Evolutionary conservation across 768 basidiomycete genomes (phyloP).

Genomic region (Dentipellis fragilis): DNA sequence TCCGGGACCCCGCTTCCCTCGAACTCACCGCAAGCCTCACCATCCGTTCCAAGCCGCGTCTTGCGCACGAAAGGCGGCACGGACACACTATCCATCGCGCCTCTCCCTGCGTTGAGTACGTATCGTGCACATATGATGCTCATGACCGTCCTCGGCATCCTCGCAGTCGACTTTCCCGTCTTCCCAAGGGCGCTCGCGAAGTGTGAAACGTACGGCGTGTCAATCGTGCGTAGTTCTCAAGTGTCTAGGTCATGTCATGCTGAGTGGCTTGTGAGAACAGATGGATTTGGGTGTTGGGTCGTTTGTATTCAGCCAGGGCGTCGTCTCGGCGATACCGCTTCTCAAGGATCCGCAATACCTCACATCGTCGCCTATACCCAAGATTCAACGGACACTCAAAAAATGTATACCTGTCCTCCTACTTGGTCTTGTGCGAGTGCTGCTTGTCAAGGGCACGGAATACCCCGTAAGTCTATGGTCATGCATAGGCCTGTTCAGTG

Average conservation of each 20-base stretch:
- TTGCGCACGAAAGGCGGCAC: slow-evolving; percentile 1
- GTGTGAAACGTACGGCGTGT: slow-evolving; percentile 90
- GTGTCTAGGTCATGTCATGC: background rate
- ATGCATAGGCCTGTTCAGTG: background rate
- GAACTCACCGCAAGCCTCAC: slow-evolving; percentile 17
- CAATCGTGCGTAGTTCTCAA: slow-evolving; percentile 49
- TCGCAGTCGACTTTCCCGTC: slow-evolving; percentile 91
- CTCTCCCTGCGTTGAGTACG: slow-evolving; percentile 68
- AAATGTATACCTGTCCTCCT: slow-evolving; percentile 60
- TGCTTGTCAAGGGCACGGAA: slow-evolving; percentile 85
- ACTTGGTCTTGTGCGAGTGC: slow-evolving; percentile 67
- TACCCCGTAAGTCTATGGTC: slow-evolving; percentile 62
- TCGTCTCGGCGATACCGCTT: slow-evolving; percentile 80
- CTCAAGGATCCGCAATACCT: slow-evolving; percentile 53
- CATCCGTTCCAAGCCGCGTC: slow-evolving; percentile 5
- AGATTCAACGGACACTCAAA: slow-evolving; percentile 37
- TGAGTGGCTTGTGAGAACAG: slow-evolving; percentile 28
- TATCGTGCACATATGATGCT: slow-evolving; percentile 95
- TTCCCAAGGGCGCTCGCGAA: slow-evolving; percentile 87
- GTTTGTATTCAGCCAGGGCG: slow-evolving; percentile 92
- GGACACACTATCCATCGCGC: slow-evolving; percentile 16
- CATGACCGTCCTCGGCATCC: slow-evolving; percentile 81
- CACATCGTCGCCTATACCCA: slow-evolving; percentile 35
- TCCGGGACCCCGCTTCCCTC: slow-evolving; percentile 46
- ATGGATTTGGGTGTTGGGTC: slow-evolving; percentile 98